These are phyloP conservation scores for Cryphonectria carpinicola DNA, from an alignment of 2,329 filamentous ascomycete genomes.

Conservation along the genomic window DNA sequence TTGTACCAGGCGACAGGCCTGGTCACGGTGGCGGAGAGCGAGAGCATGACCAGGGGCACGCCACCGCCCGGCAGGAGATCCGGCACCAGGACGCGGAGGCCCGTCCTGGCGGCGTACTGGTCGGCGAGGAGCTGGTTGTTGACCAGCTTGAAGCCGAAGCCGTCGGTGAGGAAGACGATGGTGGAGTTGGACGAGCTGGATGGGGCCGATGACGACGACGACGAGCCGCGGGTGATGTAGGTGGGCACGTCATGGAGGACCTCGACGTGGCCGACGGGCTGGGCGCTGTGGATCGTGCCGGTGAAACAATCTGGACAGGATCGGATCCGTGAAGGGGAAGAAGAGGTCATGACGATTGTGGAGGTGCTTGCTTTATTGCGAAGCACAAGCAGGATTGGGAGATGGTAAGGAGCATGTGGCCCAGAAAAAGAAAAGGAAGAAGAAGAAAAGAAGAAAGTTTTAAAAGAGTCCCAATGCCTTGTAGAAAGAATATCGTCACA, in stretches of 20 bases:
- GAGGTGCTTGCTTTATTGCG: neutral
- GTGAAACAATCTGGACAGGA: conserved; percentile 23
- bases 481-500: no score
- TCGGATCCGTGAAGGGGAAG: neutral
- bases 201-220: neutral
- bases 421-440: neutral
- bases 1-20: conserved; percentile 21
- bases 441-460: no score
- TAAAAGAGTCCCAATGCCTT: no score
- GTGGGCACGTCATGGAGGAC: conserved; percentile 23
- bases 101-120: conserved; percentile 30
- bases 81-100: conserved; percentile 34
- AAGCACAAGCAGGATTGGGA: neutral
- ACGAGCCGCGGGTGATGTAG: conserved; percentile 25
- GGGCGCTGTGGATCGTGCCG: conserved; percentile 22
- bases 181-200: conserved; percentile 22
- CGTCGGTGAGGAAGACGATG: conserved; percentile 31
- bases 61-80: conserved; percentile 35
- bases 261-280: conserved; percentile 24
- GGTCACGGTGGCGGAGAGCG: conserved; percentile 29
- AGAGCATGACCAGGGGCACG: conserved; percentile 26
- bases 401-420: neutral
- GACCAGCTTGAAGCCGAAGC: conserved; percentile 31
- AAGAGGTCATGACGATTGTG: neutral
- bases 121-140: conserved; percentile 33